These are phyloP conservation scores for Chaetomium globosum DNA, from an alignment of 2,329 filamentous ascomycete species.

Conservation along the genomic window DNA sequence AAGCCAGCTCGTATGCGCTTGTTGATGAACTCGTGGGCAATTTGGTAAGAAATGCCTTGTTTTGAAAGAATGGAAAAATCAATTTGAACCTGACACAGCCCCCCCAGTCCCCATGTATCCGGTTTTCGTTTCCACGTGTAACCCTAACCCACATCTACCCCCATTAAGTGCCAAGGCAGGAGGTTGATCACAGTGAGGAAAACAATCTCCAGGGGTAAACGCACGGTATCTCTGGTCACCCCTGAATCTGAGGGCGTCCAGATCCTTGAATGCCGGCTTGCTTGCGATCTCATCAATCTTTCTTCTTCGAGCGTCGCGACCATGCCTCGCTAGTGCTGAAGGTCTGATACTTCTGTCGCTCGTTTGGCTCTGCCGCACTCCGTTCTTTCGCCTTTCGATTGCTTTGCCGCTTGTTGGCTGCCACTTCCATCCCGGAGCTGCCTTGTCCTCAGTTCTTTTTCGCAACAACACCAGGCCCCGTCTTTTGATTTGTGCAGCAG, in stretches of 20 bases:
- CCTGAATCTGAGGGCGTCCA: conserved; percentile 13
- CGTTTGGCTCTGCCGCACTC: conserved; percentile 16
- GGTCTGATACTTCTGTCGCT: conserved; percentile 11
- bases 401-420: conserved; percentile 16
- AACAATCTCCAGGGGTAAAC: not conserved
- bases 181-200: not conserved
- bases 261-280: conserved; percentile 5
- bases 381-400: not conserved
- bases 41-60: not conserved
- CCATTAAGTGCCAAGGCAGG: not conserved
- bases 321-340: not conserved
- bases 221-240: conserved; percentile 7
- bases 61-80: not conserved
- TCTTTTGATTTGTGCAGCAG: conserved; percentile 27
- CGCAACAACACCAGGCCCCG: conserved; percentile 21
- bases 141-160: conserved; percentile 18
- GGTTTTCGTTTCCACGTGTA: conserved; percentile 11
- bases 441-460: not conserved
- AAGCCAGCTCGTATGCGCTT: conserved; percentile 9
- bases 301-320: conserved; percentile 6
- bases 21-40: not conserved
- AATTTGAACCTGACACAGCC: no score
- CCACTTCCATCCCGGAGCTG: not conserved
- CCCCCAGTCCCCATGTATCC: not conserved
- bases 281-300: conserved; percentile 18